phyloP scores from a whole-genome alignment of 805 yeast genomes.

The Schizosaccharomyces pombe region DNA sequence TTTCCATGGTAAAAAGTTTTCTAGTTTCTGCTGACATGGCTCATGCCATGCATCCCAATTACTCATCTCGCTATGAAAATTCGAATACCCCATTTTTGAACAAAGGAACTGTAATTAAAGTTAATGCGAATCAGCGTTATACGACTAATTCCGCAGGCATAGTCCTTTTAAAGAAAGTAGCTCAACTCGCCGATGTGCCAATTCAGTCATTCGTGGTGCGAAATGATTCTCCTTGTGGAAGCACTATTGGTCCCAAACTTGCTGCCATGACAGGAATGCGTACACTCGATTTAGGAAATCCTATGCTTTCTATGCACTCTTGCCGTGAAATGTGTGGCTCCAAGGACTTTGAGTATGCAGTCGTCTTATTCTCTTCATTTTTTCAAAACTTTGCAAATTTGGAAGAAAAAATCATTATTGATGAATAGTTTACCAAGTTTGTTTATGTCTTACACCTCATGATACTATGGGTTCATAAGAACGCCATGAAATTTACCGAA shows the following conservation, averaged over 20 bases:
- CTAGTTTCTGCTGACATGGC: constrained; percentile 88
- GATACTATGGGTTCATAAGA: no score
- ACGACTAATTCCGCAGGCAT: constrained; percentile 84
- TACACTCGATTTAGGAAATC: constrained; percentile 47
- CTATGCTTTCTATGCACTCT: constrained; percentile 70
- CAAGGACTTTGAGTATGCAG: constrained; percentile 48
- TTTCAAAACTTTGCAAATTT: constrained; percentile 40
- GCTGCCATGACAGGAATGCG: constrained; percentile 8
- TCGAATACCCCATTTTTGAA: constrained; percentile 63
- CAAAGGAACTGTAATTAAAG: constrained; percentile 74
- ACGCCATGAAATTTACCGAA: no score
- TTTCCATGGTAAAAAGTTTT: constrained; percentile 36
- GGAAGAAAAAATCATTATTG: constrained; percentile 5
- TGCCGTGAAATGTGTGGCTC: constrained; percentile 62
- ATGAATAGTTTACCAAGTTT: no score
- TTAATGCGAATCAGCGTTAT: constrained; percentile 87
- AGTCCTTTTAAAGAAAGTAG: constrained; percentile 49
- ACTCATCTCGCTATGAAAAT: constrained; percentile 48
- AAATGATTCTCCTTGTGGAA: constrained; percentile 85
- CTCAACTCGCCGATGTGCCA: constrained; percentile 47
- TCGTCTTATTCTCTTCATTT: constrained; percentile 44
- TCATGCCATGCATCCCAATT: constrained; percentile 91
- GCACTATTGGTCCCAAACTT: constrained; percentile 56
- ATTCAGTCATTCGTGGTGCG: constrained; percentile 80
- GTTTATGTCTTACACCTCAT: no score